Base-by-base conservation (phyloP, 1,284 basidiomycete species). In the Malassezia psittaci region DNA sequence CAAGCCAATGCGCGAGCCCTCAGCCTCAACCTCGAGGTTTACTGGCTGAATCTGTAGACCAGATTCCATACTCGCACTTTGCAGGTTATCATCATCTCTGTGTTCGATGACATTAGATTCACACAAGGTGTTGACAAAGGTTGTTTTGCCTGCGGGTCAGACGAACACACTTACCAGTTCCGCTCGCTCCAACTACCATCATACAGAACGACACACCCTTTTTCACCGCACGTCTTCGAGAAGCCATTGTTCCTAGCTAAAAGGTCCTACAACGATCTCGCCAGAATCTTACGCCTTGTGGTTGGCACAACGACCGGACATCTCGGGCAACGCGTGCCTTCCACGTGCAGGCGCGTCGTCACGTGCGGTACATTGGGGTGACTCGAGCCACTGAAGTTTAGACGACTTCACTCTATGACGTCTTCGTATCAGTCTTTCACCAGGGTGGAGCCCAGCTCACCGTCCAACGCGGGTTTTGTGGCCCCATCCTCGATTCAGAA, bases 1-100 rank as follows among this genome's bases (percentile, higher is more conserved):
- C 64, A 99, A 80, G 29, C 91, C 90, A 74, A 99, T 96, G 66
- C 93, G 87, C 63, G 96, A 88, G 41, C 94, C 94, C 67, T 99
- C 94, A 77, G 98, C 93, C 69, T 98, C 94, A 58, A 99, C 84
- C 77, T 99, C 93, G 67, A 96, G 88, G 76, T 88, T 90, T 76
- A 84, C 83, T 33, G 91, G 91, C 78, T 96, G 96, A 78, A 98
- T 96, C 76, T 83, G 85, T 74, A 96, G 93, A 58, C 88, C 88
- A 71, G 89, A 86, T 76, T 98, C 93, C 54, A 90, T 81, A 76
- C 96, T 90, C 15, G 91, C 91, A n/a, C 83, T 83, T 66, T 87
- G 86, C 11, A 90, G 85, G 68, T 84, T 83, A 76, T 93, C 87
- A 61, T 83, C 83, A 50, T 88, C 81, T 78, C 91, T 91, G 79